A percentile compares a stretch with the other conserved stretches of the same genome.
phyloP scores from a whole-genome alignment of 2,329 filamentous ascomycete genomes.

The Phialemonium atrogriseum region DNA sequence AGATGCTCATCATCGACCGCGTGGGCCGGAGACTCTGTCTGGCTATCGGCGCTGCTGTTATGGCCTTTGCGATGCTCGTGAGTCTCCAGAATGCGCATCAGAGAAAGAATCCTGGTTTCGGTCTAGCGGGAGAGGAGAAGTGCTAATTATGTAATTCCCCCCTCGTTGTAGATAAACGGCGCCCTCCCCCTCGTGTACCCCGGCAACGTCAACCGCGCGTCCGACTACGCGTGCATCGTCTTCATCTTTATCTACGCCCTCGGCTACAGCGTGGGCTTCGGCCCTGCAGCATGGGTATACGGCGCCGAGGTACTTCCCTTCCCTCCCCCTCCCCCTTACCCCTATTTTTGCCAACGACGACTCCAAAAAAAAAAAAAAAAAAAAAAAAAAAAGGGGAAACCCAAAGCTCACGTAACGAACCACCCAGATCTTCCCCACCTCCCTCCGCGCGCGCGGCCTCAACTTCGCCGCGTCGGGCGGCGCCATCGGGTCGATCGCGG shows the following conservation, averaged over 20 bases:
- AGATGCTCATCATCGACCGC: constrained; percentile 48
- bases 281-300: constrained; percentile 50
- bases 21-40: constrained; percentile 41
- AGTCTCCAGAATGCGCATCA: constrained; percentile 9
- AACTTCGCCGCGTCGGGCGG: constrained; percentile 46
- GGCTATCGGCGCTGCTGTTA: constrained; percentile 38
- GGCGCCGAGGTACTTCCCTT: constrained; percentile 39
- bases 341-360: not conserved
- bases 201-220: constrained; percentile 33
- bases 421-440: constrained; percentile 45
- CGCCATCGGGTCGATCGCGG: constrained; percentile 46
- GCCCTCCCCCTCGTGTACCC: constrained; percentile 42
- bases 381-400: too few relatives aligned
- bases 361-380: too few relatives aligned
- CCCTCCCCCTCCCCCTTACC: not conserved
- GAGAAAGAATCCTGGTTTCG: not conserved
- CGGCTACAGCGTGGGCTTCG: constrained; percentile 49
- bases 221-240: constrained; percentile 42
- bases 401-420: not conserved
- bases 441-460: constrained; percentile 46
- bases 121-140: too few relatives aligned
- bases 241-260: constrained; percentile 52
- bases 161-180: constrained; percentile 48
- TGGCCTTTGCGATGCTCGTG: constrained; percentile 46
- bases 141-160: not conserved